phyloP scores from a whole-genome alignment of 2,329 filamentous ascomycete species.

The Calonectria pauciramosa region DNA sequence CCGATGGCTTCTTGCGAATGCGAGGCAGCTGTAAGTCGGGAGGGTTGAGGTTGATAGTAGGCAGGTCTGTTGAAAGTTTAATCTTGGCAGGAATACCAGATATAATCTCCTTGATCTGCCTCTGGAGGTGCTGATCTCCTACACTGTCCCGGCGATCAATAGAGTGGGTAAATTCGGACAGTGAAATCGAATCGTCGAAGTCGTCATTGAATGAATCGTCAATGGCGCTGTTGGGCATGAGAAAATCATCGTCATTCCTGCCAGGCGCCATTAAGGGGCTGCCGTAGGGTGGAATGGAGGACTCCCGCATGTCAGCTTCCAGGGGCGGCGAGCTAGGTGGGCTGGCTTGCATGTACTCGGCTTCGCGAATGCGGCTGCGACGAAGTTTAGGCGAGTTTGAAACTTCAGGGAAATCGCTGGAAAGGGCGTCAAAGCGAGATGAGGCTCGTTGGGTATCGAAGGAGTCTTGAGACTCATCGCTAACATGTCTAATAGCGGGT shows the following conservation, averaged over 20 bases:
- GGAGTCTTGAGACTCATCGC: constrained; percentile 54
- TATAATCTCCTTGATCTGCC: constrained; percentile 84
- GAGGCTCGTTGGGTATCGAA: constrained; percentile 54
- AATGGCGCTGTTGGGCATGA: constrained; percentile 56
- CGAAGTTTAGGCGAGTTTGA: constrained; percentile 58
- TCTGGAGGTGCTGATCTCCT: constrained; percentile 78
- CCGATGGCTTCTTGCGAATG: constrained; percentile 58
- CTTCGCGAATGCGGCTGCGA: constrained; percentile 48
- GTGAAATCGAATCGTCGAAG: constrained; percentile 57
- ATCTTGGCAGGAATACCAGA: constrained; percentile 85
- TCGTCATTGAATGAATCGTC: constrained; percentile 63
- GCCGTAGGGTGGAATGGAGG: constrained; percentile 59
- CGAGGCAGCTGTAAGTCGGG: constrained; percentile 68
- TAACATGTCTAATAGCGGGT: constrained; percentile 47
- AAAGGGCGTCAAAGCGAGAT: constrained; percentile 55
- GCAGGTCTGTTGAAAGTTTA: constrained; percentile 72
- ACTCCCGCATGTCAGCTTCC: constrained; percentile 33
- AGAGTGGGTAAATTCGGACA: constrained; percentile 46
- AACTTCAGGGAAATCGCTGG: constrained; percentile 59
- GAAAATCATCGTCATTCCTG: constrained; percentile 56
- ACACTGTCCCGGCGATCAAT: constrained; percentile 51
- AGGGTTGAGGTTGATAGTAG: constrained; percentile 68
- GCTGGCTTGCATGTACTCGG: constrained; percentile 56
- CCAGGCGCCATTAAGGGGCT: constrained; percentile 60
- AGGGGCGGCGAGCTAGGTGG: constrained; percentile 64